A percentile compares a stretch with the other conserved stretches of the same genome.
phyloP scores from a whole-genome alignment of 768 basidiomycete species.

The Boletus rubropictus region DNA sequence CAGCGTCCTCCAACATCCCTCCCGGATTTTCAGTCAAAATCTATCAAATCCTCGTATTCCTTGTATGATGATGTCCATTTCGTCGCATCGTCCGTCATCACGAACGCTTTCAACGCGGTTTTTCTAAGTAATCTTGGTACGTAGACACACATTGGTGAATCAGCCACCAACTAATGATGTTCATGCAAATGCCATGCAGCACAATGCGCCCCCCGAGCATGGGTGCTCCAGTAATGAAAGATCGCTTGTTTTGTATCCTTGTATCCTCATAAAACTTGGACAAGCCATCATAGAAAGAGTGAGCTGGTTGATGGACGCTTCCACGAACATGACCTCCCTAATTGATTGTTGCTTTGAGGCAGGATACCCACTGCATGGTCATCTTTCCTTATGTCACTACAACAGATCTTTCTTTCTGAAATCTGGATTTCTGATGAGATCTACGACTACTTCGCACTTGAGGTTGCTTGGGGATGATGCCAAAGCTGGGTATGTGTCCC shows the following conservation, averaged over 20 bases:
- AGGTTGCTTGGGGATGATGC: slow-evolving; percentile 30
- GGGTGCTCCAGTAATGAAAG: slow-evolving; percentile 50
- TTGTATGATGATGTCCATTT: slow-evolving; percentile 34
- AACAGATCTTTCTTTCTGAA: slow-evolving; percentile 25
- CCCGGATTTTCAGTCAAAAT: slow-evolving; percentile 12
- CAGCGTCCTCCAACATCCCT: too few species aligned
- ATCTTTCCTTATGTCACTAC: slow-evolving; percentile 48
- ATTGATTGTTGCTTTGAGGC: neutral
- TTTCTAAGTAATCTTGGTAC: slow-evolving; percentile 45
- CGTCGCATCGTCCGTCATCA: slow-evolving; percentile 40
- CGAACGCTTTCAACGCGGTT: slow-evolving; percentile 35
- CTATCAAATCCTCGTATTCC: slow-evolving; percentile 22
- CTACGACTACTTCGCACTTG: slow-evolving; percentile 36
- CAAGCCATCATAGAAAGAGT: slow-evolving; percentile 45
- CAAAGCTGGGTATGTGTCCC: slow-evolving; percentile 47
- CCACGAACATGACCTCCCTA: slow-evolving; percentile 52
- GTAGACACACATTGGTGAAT: slow-evolving; percentile 20
- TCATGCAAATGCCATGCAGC: slow-evolving; percentile 43
- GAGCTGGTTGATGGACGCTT: slow-evolving; percentile 44
- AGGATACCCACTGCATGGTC: slow-evolving; percentile 39
- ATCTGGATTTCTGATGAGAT: slow-evolving; percentile 18
- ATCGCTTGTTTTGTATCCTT: slow-evolving; percentile 38
- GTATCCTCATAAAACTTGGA: slow-evolving; percentile 38
- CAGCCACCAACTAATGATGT: neutral
- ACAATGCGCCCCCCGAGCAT: slow-evolving; percentile 49